phyloP scores from a whole-genome alignment of 306 rosid species.

The Citrullus amarus region DNA sequence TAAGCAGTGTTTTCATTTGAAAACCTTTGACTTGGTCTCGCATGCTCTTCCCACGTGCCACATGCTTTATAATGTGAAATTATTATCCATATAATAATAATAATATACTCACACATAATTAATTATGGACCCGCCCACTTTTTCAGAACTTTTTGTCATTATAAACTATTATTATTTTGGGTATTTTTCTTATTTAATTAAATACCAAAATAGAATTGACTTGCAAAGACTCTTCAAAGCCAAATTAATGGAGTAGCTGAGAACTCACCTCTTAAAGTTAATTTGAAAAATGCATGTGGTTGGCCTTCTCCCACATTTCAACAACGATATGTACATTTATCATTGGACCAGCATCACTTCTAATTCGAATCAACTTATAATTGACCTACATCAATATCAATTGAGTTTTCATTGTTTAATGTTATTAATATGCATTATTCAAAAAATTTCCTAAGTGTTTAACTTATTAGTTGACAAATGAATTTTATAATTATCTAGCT shows the following conservation, averaged over 20 bases:
- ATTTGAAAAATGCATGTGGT: not conserved
- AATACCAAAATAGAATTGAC: slow-evolving; percentile 5
- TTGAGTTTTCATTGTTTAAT: not conserved
- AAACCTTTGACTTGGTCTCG: slow-evolving; percentile 11
- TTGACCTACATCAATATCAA: not conserved
- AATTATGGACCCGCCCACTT: not conserved
- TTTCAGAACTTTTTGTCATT: not conserved
- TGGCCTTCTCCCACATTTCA: not conserved
- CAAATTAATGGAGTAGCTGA: not conserved
- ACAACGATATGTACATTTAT: not conserved
- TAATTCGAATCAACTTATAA: not conserved
- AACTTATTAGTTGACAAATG: not conserved
- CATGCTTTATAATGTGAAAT: not conserved
- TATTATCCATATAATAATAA: not conserved
- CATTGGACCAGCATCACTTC: no score
- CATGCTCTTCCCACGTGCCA: slow-evolving; percentile 4
- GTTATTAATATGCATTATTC: no score
- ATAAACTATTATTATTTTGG: not conserved
- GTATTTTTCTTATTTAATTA: not conserved
- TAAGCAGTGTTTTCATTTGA: not conserved
- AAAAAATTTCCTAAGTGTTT: not conserved
- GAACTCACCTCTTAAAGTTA: not conserved
- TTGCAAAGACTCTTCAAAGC: not conserved
- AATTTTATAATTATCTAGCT: not conserved
- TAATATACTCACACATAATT: not conserved